Base-by-base conservation (phyloP, 2,329 filamentous ascomycete genomes). In the Penicillium digitatum region DNA sequence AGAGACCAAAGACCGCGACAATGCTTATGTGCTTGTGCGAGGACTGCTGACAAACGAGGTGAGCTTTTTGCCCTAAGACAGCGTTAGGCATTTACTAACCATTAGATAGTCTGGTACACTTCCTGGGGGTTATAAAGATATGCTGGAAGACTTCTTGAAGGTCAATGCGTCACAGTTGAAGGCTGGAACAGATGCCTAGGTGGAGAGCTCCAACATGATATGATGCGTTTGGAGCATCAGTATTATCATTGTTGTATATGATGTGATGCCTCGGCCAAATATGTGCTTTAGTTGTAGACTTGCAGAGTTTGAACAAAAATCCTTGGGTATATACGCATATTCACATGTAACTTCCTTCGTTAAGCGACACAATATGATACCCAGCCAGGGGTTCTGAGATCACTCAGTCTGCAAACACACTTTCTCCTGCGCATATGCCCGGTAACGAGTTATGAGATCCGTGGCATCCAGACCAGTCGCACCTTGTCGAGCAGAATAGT, bases 401-500 rank as follows among this genome's bases (percentile, higher is more conserved):
- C 32, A 63, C 16, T 40, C 18, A 16, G 51, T 60, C 12, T 59
- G 46, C 16, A 58, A 60, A 56, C 82, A 85, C 16, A 82, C 74
- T 22, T 74, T 76, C 60, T 84, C 79, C 35, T 75, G 70, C 0
- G 81, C 82, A 67, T 80, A 83, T 2, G 75, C 72, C 14, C 76
- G 73, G 63, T 83, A 84, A 31, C 82, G 72, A 35, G 78, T 74
- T 9, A 85, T 68, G 16, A 84, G 69, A 61, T 85, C 81, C 0
- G 82, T 83, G 48, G 72, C 69, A n/a, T 76, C 74, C 52, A 83
- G 52, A 9, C 74, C 72, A 8, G 69, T 62, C 56, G 78, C 74
- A 8, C 56, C 63, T 24, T 72, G 72, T 11, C 69, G 72, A 51
- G 80, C 80, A 56, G 77, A 78, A 61, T 81, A 84, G 65, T 84